Percentiles rank a stretch among this genome's conserved stretches.
phyloP scores from a whole-genome alignment of 129 eudicot genomes.

The Lactuca saligna region DNA sequence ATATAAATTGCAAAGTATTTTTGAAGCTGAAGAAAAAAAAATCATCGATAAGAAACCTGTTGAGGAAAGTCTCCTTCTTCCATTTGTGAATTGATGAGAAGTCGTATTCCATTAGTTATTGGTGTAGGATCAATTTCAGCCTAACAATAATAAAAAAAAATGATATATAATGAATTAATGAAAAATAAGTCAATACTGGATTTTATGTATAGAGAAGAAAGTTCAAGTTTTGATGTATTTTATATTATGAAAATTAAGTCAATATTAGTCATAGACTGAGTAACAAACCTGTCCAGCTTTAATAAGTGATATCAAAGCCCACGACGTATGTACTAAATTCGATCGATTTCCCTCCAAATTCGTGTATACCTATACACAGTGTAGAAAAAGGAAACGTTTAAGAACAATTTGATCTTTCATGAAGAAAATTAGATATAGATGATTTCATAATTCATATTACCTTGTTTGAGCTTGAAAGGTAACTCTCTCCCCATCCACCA shows the following conservation, averaged over 20 bases:
- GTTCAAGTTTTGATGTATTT: no score
- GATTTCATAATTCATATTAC: constrained; percentile 17
- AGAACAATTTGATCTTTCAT: not conserved
- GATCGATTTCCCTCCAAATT: constrained; percentile 49
- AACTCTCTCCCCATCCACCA: constrained; percentile 96
- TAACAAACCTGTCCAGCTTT: constrained; percentile 56
- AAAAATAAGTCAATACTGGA: not conserved
- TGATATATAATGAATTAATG: not conserved
- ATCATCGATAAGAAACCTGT: constrained; percentile 43
- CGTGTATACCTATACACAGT: constrained; percentile 24
- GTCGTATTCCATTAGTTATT: constrained; percentile 41
- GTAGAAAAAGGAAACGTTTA: not conserved
- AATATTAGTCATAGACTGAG: not conserved
- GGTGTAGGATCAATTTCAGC: constrained; percentile 45
- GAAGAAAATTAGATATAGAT: not conserved
- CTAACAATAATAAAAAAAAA: constrained; percentile 19
- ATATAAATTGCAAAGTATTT: not conserved
- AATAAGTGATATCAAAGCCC: constrained; percentile 63
- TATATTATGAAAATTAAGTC: no score
- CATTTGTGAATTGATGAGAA: constrained; percentile 56
- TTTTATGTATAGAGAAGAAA: no score
- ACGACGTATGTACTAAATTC: constrained; percentile 57
- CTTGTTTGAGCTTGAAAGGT: constrained; percentile 58
- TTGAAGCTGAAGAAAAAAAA: not conserved
- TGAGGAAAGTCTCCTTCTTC: constrained; percentile 72